Base-by-base conservation (phyloP, 2,329 filamentous ascomycete species). In the Fusarium circinatum region DNA sequence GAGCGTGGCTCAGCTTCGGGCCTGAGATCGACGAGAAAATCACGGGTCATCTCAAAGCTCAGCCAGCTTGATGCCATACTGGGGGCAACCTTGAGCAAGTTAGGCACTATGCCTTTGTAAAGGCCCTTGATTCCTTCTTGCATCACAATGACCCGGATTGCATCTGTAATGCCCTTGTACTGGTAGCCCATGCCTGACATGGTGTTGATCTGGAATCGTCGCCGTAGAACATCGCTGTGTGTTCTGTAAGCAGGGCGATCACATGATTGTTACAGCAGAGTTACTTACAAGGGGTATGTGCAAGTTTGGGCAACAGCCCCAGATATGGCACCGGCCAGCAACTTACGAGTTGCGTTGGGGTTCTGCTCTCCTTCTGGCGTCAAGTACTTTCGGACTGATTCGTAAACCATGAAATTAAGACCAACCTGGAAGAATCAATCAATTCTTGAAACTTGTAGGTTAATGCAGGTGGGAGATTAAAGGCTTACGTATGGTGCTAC, bases 61-160 rank as follows among this genome's bases (percentile, higher is more conserved):
- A 98, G 89, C 96, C 96, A 99, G 83, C 94, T 98, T 77, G 95
- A 97, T 22, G 96, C 96, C 96, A 99, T 99, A 82, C 95, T 98
- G 8, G 96, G 96, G 13, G 96, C 96, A 22, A 99, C 96, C 84
- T 99, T 99, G 70, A 99, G 89, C 28, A 99, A 86, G 79, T 99
- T 99, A 1, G 96, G 96, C 22, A 95, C 90, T 75, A 99, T 96
- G 63, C 96, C 96, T 83, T 98, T 99, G 87, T 98, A 99, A 48
- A 99, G 85, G 57, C 96, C 96, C 68, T 88, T 88, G 61, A 96
- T 44, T 36, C 96, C 96, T 84, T 99, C 96, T 77, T 97, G 91
- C 52, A 89, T 84, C 62, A 98, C 82, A 78, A 99, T 99, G 57
- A 93, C 90, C 58, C 86, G 89, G 72, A 99, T 86, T 8, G 96